Evolutionary conservation across 768 basidiomycete genomes (phyloP), one percentile per base, ranked within the genome.

Genomic region (Collybia mongolica): DNA sequence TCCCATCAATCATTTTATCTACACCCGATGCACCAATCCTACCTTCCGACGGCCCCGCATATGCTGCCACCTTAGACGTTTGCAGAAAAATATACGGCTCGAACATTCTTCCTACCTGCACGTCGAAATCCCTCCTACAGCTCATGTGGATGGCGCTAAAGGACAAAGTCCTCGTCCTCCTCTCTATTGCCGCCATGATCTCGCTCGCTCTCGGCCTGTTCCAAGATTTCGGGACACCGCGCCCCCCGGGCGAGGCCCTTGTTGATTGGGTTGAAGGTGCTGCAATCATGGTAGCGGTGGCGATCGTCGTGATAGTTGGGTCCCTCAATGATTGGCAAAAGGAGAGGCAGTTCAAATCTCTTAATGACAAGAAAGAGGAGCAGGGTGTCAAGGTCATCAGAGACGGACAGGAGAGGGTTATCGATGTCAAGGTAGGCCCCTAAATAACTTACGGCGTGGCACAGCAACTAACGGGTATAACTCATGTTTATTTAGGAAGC

Each of bases 311-410:
- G 50, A 59, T 93, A 38, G 96, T 99, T 50, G 96, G 96, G 24
- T 93, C 94, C 11, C 57, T 98, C 38, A 98, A 98, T 61, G 97
- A 99, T 68, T 99, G 90, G 88, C 94, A 98, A 69, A 98, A 98
- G 69, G 96, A 99, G 67, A 85, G 86, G 1, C 97, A 98, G 69
- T 98, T 98, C 75, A 84, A 87, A 60, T 76, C 74, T 17, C 79
- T 99, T 37, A 98, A 98, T 61, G 90, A 89, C 58, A 89, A 95
- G 69, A 96, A 96, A 69, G 96, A 98, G 48, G 97, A 96, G 58
- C 89, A 96, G 22, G 82, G 79, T 5, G 84, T 93, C 58, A 93
- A 93, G 67, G 86, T 88, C 44, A 85, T 93, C 52, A 84, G 93
- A n/a, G n/a, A n/a, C n/a, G n/a, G n/a, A n/a, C n/a, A n/a, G n/a